Percentiles rank a stretch among this genome's conserved stretches.
Evolutionary conservation across 2,329 filamentous ascomycete species (phyloP).

Genomic region (Colletotrichum viniferum): DNA sequence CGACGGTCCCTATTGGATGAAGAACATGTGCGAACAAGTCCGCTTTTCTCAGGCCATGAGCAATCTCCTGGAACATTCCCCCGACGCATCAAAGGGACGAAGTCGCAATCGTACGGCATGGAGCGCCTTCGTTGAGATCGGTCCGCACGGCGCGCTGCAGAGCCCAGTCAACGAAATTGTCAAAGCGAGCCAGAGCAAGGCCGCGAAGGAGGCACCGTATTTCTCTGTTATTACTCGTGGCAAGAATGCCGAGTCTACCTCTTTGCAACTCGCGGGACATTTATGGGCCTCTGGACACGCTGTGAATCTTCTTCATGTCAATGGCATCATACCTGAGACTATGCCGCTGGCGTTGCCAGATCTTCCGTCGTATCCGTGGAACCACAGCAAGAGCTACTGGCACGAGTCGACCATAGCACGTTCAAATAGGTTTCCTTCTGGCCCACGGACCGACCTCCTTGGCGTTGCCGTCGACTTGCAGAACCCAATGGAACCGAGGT

Average conservation of each 20-base stretch:
- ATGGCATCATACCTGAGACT: conserved; percentile 26
- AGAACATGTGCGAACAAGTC: conserved; percentile 4
- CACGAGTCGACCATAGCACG: conserved; percentile 1
- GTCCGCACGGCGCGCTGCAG: conserved; percentile 43
- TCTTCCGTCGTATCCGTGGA: conserved; percentile 23
- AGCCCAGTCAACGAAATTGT: conserved; percentile 44
- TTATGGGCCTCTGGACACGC: conserved; percentile 8
- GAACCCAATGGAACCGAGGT: background rate
- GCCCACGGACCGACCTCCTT: conserved; percentile 1
- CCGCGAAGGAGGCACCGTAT: conserved; percentile 29
- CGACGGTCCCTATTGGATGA: conserved; percentile 22
- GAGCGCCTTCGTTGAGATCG: conserved; percentile 32
- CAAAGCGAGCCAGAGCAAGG: conserved; percentile 39
- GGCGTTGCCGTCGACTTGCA: background rate
- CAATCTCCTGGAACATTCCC: background rate
- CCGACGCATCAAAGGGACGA: background rate
- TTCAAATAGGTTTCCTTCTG: background rate
- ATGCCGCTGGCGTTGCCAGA: conserved; percentile 11
- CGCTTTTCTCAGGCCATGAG: background rate
- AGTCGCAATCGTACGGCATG: conserved; percentile 7
- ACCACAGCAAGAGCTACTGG: conserved; percentile 14
- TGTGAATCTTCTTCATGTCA: conserved; percentile 33
- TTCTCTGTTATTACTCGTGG: conserved; percentile 26
- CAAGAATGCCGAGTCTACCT: conserved; percentile 29
- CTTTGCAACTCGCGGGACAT: conserved; percentile 8